Evolutionary conservation across 192 early-diverging fungal species (phyloP).

Genomic region (Gonapodya sp.): DNA sequence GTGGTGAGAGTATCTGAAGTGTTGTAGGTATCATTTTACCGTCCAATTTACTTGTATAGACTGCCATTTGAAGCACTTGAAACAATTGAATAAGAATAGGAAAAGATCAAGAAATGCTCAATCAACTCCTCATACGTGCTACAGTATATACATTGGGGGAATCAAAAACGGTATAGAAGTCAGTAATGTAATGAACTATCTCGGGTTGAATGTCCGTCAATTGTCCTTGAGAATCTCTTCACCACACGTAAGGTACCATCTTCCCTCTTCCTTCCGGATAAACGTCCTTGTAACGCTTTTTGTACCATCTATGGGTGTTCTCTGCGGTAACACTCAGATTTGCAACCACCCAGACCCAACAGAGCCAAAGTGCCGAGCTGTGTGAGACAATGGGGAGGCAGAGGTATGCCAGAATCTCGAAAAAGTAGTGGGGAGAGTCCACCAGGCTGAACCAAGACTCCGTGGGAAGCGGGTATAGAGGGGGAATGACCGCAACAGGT

Average conservation of each 20-base stretch:
- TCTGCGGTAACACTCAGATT: neutral
- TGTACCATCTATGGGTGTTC: neutral
- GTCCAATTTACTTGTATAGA: neutral
- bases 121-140: no score
- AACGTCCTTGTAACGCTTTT: neutral
- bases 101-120: no score
- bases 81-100: no score
- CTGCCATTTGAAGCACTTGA: neutral
- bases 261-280: neutral
- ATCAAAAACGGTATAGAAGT: no score
- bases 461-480: constrained; percentile 9
- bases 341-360: constrained; percentile 4
- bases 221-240: no score
- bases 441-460: constrained; percentile 5
- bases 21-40: neutral
- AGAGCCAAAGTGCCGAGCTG: neutral
- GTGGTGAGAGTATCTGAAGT: neutral
- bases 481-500: neutral
- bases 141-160: no score
- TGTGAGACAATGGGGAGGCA: neutral
- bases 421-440: constrained; percentile 15
- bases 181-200: no score
- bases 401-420: constrained; percentile 13
- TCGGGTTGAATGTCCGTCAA: no score
- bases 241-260: constrained; percentile 7